These are phyloP conservation scores for Phyllosticta citribraziliensis DNA, from an alignment of 2,329 filamentous ascomycete species.

Conservation along the genomic window DNA sequence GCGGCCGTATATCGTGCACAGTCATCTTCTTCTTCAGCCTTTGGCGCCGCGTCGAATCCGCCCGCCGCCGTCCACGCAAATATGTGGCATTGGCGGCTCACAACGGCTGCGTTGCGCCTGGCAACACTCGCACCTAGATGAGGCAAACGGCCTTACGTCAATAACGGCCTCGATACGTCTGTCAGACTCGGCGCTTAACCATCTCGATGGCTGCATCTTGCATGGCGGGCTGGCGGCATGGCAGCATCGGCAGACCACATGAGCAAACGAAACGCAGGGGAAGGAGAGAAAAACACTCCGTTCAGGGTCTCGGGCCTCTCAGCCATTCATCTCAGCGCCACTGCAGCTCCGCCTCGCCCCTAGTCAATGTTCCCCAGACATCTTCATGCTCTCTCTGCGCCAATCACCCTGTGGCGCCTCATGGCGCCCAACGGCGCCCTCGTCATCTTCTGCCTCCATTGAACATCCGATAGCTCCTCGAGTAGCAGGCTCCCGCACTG, in stretches of 20 bases:
- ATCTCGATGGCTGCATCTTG: background rate
- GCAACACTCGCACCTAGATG: background rate
- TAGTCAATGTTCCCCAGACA: background rate
- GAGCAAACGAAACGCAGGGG: background rate
- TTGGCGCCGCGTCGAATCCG: background rate
- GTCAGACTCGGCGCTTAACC: background rate
- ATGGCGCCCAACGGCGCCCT: background rate
- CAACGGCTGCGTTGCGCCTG: background rate
- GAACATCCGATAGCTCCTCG: background rate
- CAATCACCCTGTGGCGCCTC: background rate
- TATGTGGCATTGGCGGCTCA: background rate
- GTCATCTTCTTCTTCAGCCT: background rate
- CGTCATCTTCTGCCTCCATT: background rate
- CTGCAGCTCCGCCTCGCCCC: background rate
- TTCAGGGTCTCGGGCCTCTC: background rate
- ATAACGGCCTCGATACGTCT: background rate
- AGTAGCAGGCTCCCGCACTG: background rate
- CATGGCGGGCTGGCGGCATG: background rate
- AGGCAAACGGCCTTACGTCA: background rate
- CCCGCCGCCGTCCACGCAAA: background rate
- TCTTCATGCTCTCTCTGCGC: background rate
- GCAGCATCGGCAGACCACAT: background rate
- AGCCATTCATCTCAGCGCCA: background rate
- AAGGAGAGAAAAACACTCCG: background rate
- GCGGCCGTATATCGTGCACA: background rate